A percentile compares a stretch with the other conserved stretches of the same genome.
phyloP scores from a whole-genome alignment of 345 rosid genomes.

The Eucalyptus tenuipes region DNA sequence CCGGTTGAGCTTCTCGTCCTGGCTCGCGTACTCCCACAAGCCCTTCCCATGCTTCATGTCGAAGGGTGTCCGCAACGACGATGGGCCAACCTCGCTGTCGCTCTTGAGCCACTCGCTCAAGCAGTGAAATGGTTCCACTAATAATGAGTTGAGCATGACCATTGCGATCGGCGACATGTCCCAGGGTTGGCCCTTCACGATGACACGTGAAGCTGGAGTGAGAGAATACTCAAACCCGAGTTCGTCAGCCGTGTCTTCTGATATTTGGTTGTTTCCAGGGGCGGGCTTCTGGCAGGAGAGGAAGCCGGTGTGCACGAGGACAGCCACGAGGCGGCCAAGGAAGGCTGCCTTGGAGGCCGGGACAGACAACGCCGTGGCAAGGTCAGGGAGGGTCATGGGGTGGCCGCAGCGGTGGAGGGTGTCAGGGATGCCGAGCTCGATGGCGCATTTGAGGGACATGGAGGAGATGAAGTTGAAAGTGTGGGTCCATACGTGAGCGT shows the following conservation, averaged over 20 bases:
- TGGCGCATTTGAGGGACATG: slow-evolving; percentile 29
- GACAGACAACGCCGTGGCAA: slow-evolving; percentile 12
- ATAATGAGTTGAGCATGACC: not conserved
- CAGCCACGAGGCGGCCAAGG: not conserved
- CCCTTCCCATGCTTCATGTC: slow-evolving; percentile 10
- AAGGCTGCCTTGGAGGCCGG: not conserved
- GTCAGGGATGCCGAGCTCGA: slow-evolving; percentile 33
- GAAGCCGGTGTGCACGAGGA: not conserved
- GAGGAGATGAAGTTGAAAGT: slow-evolving; percentile 23
- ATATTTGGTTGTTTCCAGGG: not conserved
- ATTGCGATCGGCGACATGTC: not conserved
- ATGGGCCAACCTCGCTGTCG: not conserved
- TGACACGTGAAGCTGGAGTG: not conserved
- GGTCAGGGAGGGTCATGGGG: slow-evolving; percentile 18
- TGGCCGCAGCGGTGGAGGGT: slow-evolving; percentile 25
- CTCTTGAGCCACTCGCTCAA: slow-evolving; percentile 17
- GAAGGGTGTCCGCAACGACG: slow-evolving; percentile 3
- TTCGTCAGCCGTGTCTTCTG: not conserved
- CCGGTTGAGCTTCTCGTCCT: not conserved
- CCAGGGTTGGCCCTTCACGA: not conserved
- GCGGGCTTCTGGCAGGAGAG: not conserved
- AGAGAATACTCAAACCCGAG: not conserved
- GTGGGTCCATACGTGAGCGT: slow-evolving; percentile 21
- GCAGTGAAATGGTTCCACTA: slow-evolving; percentile 3
- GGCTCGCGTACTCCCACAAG: not conserved